Conservation (phyloP, 2,329 filamentous ascomycete genomes). For the Monosporascus sp. region DNA sequence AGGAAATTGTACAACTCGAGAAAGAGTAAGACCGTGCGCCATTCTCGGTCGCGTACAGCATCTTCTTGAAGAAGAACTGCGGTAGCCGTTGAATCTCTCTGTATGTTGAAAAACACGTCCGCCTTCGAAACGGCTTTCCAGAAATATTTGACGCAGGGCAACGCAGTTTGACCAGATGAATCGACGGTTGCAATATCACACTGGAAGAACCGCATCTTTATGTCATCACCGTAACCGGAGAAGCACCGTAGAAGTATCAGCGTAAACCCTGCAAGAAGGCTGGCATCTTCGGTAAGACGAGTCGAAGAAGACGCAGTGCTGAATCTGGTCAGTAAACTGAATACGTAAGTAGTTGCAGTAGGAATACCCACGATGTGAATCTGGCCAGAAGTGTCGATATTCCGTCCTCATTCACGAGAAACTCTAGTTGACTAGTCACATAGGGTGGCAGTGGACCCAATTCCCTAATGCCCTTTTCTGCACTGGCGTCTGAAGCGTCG, state of each 20-base stretch:
- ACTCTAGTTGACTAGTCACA: constrained; percentile 59
- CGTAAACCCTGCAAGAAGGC: constrained; percentile 77
- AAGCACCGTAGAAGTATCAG: constrained; percentile 83
- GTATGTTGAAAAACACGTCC: constrained; percentile 31
- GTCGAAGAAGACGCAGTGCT: constrained; percentile 25
- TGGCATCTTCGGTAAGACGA: constrained; percentile 53
- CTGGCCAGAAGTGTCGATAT: constrained; percentile 56
- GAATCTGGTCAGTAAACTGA: constrained; percentile 16
- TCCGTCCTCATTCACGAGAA: constrained; percentile 68
- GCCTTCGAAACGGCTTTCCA: constrained; percentile 60
- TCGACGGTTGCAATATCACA: constrained; percentile 51
- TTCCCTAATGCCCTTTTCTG: constrained; percentile 25
- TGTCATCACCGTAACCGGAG: constrained; percentile 74
- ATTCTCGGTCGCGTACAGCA: constrained; percentile 57
- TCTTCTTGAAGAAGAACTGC: constrained; percentile 23
- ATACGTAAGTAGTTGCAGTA: constrained; percentile 17
- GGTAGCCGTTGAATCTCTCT: constrained; percentile 18
- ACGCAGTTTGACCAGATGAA: constrained; percentile 28
- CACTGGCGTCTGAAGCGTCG: constrained; percentile 33
- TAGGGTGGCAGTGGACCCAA: constrained; percentile 43
- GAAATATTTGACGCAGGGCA: constrained; percentile 75
- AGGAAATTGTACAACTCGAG: constrained; percentile 93
- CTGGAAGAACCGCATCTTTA: constrained; percentile 89
- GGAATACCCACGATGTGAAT: constrained; percentile 31
- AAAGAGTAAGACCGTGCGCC: constrained; percentile 85